Evolutionary conservation across 2,329 filamentous ascomycete genomes (phyloP), one percentile per base, ranked within the genome.

Genomic region (Cladosporium sp.): DNA sequence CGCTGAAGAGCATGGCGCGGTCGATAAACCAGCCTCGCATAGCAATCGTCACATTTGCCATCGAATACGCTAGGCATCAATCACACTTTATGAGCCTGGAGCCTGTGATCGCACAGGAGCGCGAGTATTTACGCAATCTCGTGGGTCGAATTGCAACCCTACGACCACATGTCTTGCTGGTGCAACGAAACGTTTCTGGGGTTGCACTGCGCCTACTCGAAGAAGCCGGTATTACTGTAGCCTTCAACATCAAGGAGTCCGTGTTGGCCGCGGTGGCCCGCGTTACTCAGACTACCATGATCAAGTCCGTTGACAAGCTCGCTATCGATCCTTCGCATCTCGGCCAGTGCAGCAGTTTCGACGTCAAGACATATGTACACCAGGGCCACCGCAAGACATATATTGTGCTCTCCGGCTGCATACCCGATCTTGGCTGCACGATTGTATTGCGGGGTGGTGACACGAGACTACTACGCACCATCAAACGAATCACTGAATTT

Each of bases 51-150:
- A 94, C 93, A 0, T 99, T 99, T 74, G 89, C 95, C 0, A 92
- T 99, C 66, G 95, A 99, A 76, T 99, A 99, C 77, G 92, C 96
- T 66, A 88, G 95, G 47, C 93, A 97, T 72, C 90, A 94, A 74
- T 87, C 92, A 69, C 93, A 98, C 76, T 98, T 99, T 77, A 97
- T 99, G 93, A 99, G 95, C 73, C 81, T 99, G 59, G 93, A 98
- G 73, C 94, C 94, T 47, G 93, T 99, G 65, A 97, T 99, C 72
- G 91, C 94, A 65, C 95, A 99, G 77, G 96, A 99, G 79, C 90
- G 92, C 71, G 95, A 99, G 75, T 99, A 95, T 71, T 82, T 99
- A 30, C 87, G 90, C 71, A 95, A 97, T 74, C 87, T 99, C 65
- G 93, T 99, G 32, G 93, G 92, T 74, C 88, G 95, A 64, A 98